phyloP scores from a whole-genome alignment of 148 eudicot genomes.

The Cornus florida region DNA sequence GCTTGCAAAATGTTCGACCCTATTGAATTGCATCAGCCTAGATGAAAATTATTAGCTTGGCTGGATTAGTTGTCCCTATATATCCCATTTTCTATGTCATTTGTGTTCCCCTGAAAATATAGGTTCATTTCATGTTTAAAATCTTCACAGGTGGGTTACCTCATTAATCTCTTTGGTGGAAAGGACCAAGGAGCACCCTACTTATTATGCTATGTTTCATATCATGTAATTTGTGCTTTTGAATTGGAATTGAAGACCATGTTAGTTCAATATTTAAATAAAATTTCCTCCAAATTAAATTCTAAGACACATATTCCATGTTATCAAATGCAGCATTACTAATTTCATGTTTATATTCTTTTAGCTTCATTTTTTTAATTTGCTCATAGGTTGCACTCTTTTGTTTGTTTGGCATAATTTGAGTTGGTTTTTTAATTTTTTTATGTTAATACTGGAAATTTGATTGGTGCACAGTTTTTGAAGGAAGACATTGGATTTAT shows the following conservation, averaged over 20 bases:
- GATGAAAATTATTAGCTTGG: not conserved
- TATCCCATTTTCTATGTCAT: too few relatives aligned
- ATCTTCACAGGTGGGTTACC: not conserved
- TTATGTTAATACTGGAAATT: not conserved
- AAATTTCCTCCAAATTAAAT: too few relatives aligned
- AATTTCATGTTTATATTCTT: not conserved
- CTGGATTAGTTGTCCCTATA: not conserved
- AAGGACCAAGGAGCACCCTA: not conserved
- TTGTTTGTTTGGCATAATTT: not conserved
- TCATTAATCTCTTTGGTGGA: slow-evolving; percentile 1
- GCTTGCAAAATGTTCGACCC: not conserved
- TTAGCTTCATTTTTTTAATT: not conserved
- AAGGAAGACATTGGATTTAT: not conserved
- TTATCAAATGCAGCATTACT: too few relatives aligned
- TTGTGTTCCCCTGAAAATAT: too few relatives aligned
- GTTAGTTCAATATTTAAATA: too few relatives aligned
- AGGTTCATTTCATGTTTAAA: too few relatives aligned
- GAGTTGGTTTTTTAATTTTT: not conserved
- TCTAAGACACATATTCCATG: too few relatives aligned
- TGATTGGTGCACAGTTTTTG: not conserved
- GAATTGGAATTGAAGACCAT: too few relatives aligned
- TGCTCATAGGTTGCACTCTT: not conserved
- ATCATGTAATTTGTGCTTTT: too few relatives aligned
- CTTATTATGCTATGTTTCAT: too few relatives aligned
- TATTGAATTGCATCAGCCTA: not conserved